Evolutionary conservation across 306 rosid species (phyloP), one percentile per base, ranked within the genome.

Genomic region (Hippophae rhamnoides): DNA sequence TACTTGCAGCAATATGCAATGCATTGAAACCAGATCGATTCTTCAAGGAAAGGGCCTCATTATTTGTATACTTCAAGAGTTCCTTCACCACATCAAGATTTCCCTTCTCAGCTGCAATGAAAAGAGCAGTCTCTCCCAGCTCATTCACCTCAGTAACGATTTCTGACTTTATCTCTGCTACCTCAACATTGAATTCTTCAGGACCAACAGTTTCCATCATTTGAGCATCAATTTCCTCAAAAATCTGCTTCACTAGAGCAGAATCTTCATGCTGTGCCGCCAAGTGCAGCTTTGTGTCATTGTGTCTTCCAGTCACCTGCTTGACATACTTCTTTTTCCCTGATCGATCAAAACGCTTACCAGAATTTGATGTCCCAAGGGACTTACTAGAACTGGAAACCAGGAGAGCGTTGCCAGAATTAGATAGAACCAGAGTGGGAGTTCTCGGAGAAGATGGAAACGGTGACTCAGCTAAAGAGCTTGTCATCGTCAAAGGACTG

Each of bases 271-370:
- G 79, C 50, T 73, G 81, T 0, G 83, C 92, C 11, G 87, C 98
- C 67, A 90, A 80, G 73, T 90, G 96, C 62, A 90, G 84, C 64
- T 85, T 89, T 41, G 95, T 87, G 67, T 90, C 95, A 7, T 87
- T 81, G 67, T 82, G 86, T 50, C 87, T 81, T 3, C 98, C 96
- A 6, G 89, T 90, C 65, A 87, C 96, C 67, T 90, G 95, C 71
- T 72, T 83, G 68, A 90, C 92, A 41, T 82, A 87, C 60, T 87
- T 90, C 68, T 87, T 85, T 79, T 41, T 76, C 71, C 67, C 71
- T 25, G 45, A n/a, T 42, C 48, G 70, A 10, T 84, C 97, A 43
- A 77, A 57, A 45, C 84, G 73, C 77, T 84, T 81, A 45, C 79
- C 78, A 38, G 85, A 85, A 63, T 78, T 75, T 13, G 94, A 85